Evolutionary conservation across 169 alveolate genomes (phyloP).

Genomic region (Plasmodium gaboni): DNA sequence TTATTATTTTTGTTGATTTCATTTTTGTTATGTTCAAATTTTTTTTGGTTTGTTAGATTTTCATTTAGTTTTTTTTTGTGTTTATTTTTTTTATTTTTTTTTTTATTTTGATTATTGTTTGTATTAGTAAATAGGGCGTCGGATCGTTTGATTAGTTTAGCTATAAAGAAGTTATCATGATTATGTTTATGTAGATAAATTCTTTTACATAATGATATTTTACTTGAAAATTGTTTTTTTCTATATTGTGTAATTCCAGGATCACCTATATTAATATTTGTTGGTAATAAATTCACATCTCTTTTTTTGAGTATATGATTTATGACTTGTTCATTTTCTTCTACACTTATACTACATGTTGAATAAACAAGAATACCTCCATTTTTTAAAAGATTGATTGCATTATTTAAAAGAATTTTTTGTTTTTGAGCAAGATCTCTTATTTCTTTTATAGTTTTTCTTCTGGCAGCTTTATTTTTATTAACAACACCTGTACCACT

Average conservation of each 20-base stretch:
- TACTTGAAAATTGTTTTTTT: conserved; percentile 93
- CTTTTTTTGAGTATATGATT: conserved; percentile 94
- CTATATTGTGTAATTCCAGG: conserved; percentile 93
- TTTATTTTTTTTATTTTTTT: background rate
- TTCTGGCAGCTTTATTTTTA: conserved; percentile 95
- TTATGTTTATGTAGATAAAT: conserved; percentile 97
- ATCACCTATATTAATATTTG: conserved; percentile 91
- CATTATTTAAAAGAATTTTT: conserved; percentile 94
- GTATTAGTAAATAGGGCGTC: conserved; percentile 86
- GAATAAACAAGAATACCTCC: conserved; percentile 98
- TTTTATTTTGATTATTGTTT: background rate
- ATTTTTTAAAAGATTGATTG: conserved; percentile 95
- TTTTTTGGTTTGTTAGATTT: background rate
- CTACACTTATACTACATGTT: conserved; percentile 96
- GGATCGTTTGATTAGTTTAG: conserved; percentile 94
- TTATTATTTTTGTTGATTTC: background rate
- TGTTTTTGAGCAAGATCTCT: conserved; percentile 94
- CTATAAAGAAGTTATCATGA: conserved; percentile 98
- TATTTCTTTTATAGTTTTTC: conserved; percentile 92
- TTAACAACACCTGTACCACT: conserved; percentile 97
- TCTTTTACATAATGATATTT: conserved; percentile 88
- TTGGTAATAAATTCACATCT: conserved; percentile 88
- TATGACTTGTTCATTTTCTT: conserved; percentile 98
- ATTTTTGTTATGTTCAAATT: background rate
- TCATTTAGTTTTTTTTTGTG: background rate